Evolutionary conservation across 257 asterid species (phyloP).

Genomic region (Ocimum tenuiflorum): DNA sequence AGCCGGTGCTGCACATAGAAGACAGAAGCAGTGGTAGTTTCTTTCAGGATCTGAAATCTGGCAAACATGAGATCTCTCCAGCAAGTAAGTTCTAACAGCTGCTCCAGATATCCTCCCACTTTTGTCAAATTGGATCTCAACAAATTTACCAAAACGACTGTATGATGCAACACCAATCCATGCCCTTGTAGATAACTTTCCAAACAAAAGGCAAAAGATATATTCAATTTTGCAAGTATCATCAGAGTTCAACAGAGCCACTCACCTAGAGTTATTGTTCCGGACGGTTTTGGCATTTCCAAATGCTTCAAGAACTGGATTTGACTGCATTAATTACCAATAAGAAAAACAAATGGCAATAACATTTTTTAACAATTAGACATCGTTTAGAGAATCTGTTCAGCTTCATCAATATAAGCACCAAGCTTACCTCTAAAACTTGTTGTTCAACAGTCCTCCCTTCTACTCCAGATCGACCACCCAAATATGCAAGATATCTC

Average conservation of each 20-base stretch:
- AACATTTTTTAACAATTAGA: no score
- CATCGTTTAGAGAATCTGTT: no score
- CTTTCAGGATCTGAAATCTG: conserved; percentile 89
- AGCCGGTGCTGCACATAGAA: conserved; percentile 84
- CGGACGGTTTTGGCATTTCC: conserved; percentile 95
- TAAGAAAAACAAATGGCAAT: no score
- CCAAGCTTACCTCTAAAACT: conserved; percentile 72
- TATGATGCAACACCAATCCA: no score
- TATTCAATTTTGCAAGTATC: no score
- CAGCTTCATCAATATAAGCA: no score
- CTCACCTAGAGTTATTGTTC: conserved; percentile 86
- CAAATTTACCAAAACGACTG: no score
- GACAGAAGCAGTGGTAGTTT: conserved; percentile 83
- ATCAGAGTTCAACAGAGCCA: no score
- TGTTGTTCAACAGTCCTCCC: conserved; percentile 81
- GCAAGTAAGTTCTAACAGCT: conserved; percentile 86
- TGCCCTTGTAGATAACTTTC: no score
- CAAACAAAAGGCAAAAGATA: no score
- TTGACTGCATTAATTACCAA: conserved; percentile 77
- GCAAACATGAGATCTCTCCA: conserved; percentile 92
- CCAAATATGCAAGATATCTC: conserved; percentile 83
- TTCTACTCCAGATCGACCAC: conserved; percentile 74
- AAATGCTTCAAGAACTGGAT: conserved; percentile 95
- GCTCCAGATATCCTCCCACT: conserved; percentile 88
- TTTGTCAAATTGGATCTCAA: conserved; percentile 62